These are phyloP conservation scores for Sclerotinia trifoliorum DNA, from an alignment of 2,329 filamentous ascomycete genomes.

Conservation along the genomic window DNA sequence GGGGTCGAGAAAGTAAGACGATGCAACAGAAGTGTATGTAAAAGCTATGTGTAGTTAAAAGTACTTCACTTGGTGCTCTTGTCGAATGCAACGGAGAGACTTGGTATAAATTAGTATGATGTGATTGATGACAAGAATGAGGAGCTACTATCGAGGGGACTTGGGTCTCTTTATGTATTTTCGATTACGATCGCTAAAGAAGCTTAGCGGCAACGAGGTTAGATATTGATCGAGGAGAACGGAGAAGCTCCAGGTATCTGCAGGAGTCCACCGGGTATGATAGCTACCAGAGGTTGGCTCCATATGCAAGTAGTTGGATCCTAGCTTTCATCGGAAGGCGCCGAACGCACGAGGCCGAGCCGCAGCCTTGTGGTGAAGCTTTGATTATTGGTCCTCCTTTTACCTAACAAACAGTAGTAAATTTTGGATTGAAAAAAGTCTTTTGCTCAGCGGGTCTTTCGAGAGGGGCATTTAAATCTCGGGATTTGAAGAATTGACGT, in stretches of 20 bases:
- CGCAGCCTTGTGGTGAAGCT: slow-evolving; percentile 14
- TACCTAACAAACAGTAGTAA: slow-evolving; percentile 12
- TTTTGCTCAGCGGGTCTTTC: not conserved
- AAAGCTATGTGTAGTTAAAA: not conserved
- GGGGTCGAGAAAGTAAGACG: not conserved
- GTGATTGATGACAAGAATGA: slow-evolving; percentile 18
- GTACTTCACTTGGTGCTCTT: not conserved
- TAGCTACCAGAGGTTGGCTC: slow-evolving; percentile 2
- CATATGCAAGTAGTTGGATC: not conserved
- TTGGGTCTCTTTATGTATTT: slow-evolving; percentile 11
- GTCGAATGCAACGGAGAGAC: not conserved
- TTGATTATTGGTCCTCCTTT: slow-evolving; percentile 8
- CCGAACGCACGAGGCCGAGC: slow-evolving; percentile 19
- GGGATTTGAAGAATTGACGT: not conserved
- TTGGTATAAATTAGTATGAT: slow-evolving; percentile 8
- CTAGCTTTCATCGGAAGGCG: slow-evolving; percentile 19
- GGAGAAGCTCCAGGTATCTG: slow-evolving; percentile 17
- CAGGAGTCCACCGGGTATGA: slow-evolving; percentile 15
- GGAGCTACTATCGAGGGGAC: slow-evolving; percentile 1
- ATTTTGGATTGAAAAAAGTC: not conserved
- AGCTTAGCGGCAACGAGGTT: slow-evolving; percentile 8
- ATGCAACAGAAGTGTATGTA: not conserved
- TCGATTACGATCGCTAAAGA: not conserved
- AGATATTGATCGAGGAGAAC: slow-evolving; percentile 11
- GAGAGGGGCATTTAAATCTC: not conserved